Evolutionary conservation across 129 eudicot genomes (phyloP).

Genomic region (Silybum marianum): DNA sequence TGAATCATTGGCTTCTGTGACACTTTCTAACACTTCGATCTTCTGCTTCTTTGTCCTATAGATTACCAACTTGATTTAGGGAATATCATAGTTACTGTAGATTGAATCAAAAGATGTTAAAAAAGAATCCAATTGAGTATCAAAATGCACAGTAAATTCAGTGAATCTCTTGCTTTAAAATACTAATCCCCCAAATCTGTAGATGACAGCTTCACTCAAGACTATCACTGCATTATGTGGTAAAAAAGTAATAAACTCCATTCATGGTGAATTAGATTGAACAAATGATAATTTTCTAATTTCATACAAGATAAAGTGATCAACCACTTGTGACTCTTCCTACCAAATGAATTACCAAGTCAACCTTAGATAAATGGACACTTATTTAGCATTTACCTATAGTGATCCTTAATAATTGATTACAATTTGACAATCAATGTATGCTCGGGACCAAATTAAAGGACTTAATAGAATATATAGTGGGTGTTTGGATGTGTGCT

Average conservation of each 20-base stretch:
- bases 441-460: too few species aligned
- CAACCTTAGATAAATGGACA: neutral
- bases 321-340: neutral
- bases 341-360: neutral
- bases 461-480: neutral
- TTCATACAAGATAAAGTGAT: neutral
- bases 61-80: neutral
- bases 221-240: neutral
- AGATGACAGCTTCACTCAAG: neutral
- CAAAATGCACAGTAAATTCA: conserved; percentile 2
- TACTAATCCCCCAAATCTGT: neutral
- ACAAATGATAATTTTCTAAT: neutral
- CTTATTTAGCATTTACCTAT: neutral
- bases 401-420: neutral
- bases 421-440: neutral
- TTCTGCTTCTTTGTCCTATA: conserved; percentile 60
- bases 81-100: neutral
- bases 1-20: conserved; percentile 28
- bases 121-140: neutral
- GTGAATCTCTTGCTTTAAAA: conserved; percentile 4
- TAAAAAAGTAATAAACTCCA: neutral
- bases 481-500: neutral
- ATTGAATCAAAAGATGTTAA: neutral
- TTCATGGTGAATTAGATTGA: too few species aligned
- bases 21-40: conserved; percentile 41